phyloP scores from a whole-genome alignment of 371 early-diverging fungal species.

The Mortierella polycephala region DNA sequence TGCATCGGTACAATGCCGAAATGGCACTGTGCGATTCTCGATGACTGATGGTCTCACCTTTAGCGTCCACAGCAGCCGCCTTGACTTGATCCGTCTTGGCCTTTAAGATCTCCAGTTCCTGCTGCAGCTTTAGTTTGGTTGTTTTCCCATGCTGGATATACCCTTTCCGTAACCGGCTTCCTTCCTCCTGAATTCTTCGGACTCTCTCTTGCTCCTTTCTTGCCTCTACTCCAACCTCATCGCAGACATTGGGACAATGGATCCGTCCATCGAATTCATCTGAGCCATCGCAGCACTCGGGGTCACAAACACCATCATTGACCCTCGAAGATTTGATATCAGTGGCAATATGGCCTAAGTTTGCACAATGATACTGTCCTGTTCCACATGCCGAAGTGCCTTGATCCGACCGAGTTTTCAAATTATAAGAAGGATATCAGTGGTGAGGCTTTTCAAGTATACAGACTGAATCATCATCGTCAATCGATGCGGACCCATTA shows the following conservation, averaged over 20 bases:
- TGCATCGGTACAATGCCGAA: not conserved
- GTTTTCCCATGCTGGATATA: constrained; percentile 58
- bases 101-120: constrained; percentile 51
- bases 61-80: constrained; percentile 45
- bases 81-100: constrained; percentile 54
- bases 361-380: constrained; percentile 84
- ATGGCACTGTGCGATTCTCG: not conserved
- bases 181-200: constrained; percentile 27
- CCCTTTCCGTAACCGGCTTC: constrained; percentile 41
- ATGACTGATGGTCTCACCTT: constrained; percentile 36
- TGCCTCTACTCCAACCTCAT: constrained; percentile 54
- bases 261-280: constrained; percentile 78
- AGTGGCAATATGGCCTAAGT: constrained; percentile 79
- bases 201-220: constrained; percentile 28
- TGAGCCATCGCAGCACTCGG: constrained; percentile 94
- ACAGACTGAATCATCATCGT: too few species aligned
- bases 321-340: constrained; percentile 81
- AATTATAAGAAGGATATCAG: too few species aligned
- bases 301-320: constrained; percentile 95
- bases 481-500: too few species aligned
- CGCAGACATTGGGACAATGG: constrained; percentile 81
- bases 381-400: constrained; percentile 96
- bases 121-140: constrained; percentile 37
- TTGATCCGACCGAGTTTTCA: constrained; percentile 19
- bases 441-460: too few species aligned